These are phyloP conservation scores for Penicillium argentinense DNA, from an alignment of 495 filamentous ascomycete genomes.

Conservation along the genomic window DNA sequence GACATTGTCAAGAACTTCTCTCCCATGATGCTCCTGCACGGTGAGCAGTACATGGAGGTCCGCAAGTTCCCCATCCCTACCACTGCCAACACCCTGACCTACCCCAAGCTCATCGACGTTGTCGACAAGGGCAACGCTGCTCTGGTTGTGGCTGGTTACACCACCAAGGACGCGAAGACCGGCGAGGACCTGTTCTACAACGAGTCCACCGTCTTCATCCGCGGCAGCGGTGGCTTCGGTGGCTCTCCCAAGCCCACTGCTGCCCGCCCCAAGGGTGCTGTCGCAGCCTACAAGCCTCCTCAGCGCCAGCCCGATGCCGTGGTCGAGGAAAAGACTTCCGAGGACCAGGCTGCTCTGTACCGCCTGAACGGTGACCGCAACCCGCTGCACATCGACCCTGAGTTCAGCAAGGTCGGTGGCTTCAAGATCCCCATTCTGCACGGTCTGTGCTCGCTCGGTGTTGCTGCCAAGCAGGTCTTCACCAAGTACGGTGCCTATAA, in stretches of 20 bases:
- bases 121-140: constrained; percentile 94
- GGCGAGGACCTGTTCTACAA: constrained; percentile 96
- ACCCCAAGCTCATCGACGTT: constrained; percentile 87
- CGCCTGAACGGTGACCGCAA: constrained; percentile 90
- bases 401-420: constrained; percentile 90
- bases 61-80: constrained; percentile 94
- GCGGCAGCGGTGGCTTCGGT: constrained; percentile 89
- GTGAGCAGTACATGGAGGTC: constrained; percentile 97
- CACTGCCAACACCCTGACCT: constrained; percentile 73
- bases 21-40: constrained; percentile 99
- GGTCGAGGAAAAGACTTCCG: constrained; percentile 84
- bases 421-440: constrained; percentile 96
- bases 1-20: constrained; percentile 92
- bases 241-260: constrained; percentile 77
- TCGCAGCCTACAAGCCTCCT: constrained; percentile 75
- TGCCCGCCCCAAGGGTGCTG: constrained; percentile 68
- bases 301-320: constrained; percentile 74
- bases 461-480: constrained; percentile 87
- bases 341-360: constrained; percentile 96
- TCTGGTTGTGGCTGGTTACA: constrained; percentile 75
- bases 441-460: constrained; percentile 93
- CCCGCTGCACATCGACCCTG: constrained; percentile 92
- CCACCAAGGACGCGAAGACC: constrained; percentile 73
- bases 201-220: constrained; percentile 86
- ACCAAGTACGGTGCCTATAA: constrained; percentile 79